Evolutionary conservation across 129 eudicot genomes (phyloP).

Genomic region (Centella asiatica): DNA sequence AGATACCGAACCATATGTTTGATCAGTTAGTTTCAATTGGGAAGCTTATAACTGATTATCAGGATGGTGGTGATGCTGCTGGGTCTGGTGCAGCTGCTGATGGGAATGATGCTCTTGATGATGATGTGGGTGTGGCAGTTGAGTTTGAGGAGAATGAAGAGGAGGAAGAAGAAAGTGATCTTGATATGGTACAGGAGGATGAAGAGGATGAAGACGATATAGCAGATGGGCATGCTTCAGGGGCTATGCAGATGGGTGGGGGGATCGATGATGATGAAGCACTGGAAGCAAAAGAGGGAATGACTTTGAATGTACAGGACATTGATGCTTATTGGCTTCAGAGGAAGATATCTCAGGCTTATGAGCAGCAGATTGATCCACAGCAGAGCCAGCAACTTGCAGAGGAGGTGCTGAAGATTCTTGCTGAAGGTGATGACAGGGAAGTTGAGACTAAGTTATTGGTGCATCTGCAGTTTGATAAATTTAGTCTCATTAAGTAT

Average conservation of each 20-base stretch:
- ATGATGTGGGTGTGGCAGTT: constrained; percentile 89
- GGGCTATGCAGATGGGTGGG: constrained; percentile 96
- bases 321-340: constrained; percentile 99
- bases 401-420: constrained; percentile 79
- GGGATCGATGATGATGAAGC: constrained; percentile 85
- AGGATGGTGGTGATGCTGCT: constrained; percentile 56
- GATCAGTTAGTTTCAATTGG: constrained; percentile 59
- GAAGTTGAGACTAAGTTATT: constrained; percentile 74
- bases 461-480: constrained; percentile 74
- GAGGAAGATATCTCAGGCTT: constrained; percentile 87
- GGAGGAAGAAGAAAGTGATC: constrained; percentile 81
- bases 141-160: constrained; percentile 97
- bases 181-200: constrained; percentile 72
- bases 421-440: constrained; percentile 85
- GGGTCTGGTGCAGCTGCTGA: constrained; percentile 33
- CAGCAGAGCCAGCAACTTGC: constrained; percentile 94
- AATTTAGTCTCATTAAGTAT: constrained; percentile 65
- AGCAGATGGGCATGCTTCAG: constrained; percentile 41
- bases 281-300: constrained; percentile 68
- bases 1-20: constrained; percentile 47
- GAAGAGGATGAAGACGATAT: constrained; percentile 86
- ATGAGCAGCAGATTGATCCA: constrained; percentile 90
- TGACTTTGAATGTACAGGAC: constrained; percentile 87
- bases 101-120: constrained; percentile 61
- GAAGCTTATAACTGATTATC: constrained; percentile 68